phyloP scores from a whole-genome alignment of 495 filamentous ascomycete genomes.

The Podospora tetraspora region DNA sequence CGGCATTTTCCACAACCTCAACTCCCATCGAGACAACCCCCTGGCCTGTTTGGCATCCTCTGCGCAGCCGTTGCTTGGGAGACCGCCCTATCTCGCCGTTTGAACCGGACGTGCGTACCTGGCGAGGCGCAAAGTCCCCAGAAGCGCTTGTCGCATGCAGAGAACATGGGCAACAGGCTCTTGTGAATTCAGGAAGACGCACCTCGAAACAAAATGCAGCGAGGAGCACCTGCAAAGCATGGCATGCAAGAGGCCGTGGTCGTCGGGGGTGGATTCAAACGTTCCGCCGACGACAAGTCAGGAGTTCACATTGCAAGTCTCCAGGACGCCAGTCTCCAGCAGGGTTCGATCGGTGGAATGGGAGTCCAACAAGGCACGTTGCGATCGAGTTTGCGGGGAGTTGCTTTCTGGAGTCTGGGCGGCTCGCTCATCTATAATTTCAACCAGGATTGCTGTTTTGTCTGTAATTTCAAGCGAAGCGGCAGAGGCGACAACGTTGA shows the following conservation, averaged over 20 bases:
- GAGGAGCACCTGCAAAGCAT: neutral
- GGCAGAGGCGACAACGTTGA: slow-evolving; percentile 6
- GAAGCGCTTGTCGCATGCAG: neutral
- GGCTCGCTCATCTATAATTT: slow-evolving; percentile 8
- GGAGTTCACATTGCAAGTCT: neutral
- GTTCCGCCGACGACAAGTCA: neutral
- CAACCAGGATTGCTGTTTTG: slow-evolving; percentile 5
- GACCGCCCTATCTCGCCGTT: neutral
- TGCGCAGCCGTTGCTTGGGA: neutral
- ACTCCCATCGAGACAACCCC: neutral
- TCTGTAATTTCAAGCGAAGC: neutral
- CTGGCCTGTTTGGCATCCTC: neutral
- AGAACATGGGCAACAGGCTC: neutral
- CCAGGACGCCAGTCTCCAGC: neutral
- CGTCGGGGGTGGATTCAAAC: neutral
- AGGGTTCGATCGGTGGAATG: neutral
- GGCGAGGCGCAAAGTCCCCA: neutral
- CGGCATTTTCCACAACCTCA: neutral
- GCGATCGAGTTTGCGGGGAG: neutral
- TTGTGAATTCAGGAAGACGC: neutral
- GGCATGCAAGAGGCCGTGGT: neutral
- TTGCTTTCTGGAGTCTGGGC: neutral
- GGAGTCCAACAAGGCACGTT: neutral
- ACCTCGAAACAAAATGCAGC: neutral
- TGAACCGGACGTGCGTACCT: neutral